Base-by-base conservation (phyloP, 352 stramenopile genomes). In the Phytophthora foliorum region DNA sequence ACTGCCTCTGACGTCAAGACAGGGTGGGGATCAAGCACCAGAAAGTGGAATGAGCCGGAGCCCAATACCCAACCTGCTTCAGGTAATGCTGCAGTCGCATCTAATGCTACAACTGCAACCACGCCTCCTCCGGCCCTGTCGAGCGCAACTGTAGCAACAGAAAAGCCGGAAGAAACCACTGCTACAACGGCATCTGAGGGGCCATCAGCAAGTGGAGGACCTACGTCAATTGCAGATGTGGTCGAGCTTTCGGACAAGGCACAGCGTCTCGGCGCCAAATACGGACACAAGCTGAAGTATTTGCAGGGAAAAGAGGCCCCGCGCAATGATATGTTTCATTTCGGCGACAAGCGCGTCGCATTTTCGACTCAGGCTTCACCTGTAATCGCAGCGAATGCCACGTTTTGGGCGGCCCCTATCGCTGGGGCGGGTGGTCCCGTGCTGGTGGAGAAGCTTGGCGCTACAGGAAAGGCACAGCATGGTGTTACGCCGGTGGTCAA, bases 271-370 rank as follows among this genome's bases (percentile, higher is more conserved):
- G 79, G 84, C 13, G 78, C 80, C 11, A 86, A 81, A 44, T 90
- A 93, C 55, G 84, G 84, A 0, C 81, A 95, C 74, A 95, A 94
- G 67, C 67, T 95, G 41, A 92, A 94, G 58, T 95, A 92, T 61
- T 69, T 95, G 21, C 87, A 90, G 36, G 88, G 86, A 14, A 84
- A 80, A 57, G 70, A 86, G 61, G 63, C 77, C 16, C 64, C 76
- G 13, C 88, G 88, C n/a, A 88, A 82, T 53, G 75, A 88, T 19
- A 51, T 82, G 25, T 86, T 90, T 50, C 46, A 81, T 56, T 74
- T 93, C 68, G 75, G 74, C 32, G 81, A 92, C 70, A 74, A 72
- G 55, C 57, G 68, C 8, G 66, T 82, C 4, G 64, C 74, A 3
- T 80, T 75, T 36, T 81, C 80, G 25, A 81, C 72, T 31, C 75